Evolutionary conservation across 2,329 filamentous ascomycete species (phyloP), one percentile per base, ranked within the genome.

Genomic region (Xylaria sp.): DNA sequence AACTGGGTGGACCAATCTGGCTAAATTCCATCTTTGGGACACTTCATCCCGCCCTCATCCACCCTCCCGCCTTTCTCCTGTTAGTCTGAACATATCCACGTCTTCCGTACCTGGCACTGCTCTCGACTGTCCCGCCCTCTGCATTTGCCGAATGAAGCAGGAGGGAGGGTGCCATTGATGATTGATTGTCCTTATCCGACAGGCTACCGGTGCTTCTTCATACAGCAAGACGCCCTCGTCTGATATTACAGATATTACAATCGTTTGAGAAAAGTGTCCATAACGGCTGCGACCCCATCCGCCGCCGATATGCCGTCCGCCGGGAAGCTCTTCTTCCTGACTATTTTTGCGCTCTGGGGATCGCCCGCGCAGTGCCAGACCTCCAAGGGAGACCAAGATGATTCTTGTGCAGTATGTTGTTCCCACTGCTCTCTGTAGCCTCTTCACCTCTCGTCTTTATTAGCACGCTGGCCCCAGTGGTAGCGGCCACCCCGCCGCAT

Each of bases 321-420:
- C 47, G 81, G 83, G 72, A 84, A 83, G 73, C 79, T 86, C 61
- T 88, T 89, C 74, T 88, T 84, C 75, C 82, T 89, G 69, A 83
- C 84, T 36, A 77, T 88, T 67, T 87, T 89, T 78, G 80, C 86
- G 68, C 84, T 88, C 67, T 88, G 84, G 85, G 82, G 81, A 42
- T 76, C 82, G 51, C 79, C 83, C 51, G 83, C 80, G 27, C 80
- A 80, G 73, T 88, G 86, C 77, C 78, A 81, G 71, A 78, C 71
- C 63, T 78, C 73, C 65, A 74, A 71, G 24, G 68, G 34, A 71
- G 69, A 79, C 68, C 79, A 83, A 74, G 83, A 85, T 78, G 83
- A 83, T 57, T 69, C 72, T 73, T 89, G 86, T 75, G 81, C 83
- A 79, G 86, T 88, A 86, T 77, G 86, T 81, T 71, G 72, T 74